Evolutionary conservation across 75 land plant genomes (phyloP).

Genomic region (Cunninghamia lanceolata): DNA sequence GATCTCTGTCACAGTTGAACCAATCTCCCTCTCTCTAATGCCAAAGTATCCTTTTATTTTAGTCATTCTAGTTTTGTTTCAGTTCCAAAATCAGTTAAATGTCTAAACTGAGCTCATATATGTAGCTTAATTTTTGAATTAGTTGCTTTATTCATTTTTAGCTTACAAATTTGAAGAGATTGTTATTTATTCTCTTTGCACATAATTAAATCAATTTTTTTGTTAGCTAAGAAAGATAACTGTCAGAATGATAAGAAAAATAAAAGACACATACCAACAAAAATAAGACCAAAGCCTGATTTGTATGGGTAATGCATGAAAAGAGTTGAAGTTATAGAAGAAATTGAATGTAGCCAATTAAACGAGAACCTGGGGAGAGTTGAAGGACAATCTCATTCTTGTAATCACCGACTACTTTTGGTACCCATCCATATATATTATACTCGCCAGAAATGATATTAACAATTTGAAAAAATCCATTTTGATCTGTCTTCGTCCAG

Average conservation of each 20-base stretch:
- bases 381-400: conserved; percentile 17
- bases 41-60: too few relatives aligned
- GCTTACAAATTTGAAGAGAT: too few relatives aligned
- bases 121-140: too few relatives aligned
- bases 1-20: too few relatives aligned
- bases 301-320: background rate
- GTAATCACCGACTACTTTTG: conserved; percentile 45
- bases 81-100: too few relatives aligned
- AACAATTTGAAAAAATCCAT: conserved; percentile 30
- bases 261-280: background rate
- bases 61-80: too few relatives aligned
- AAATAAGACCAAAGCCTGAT: background rate
- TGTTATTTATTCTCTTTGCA: background rate
- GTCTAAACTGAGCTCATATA: too few relatives aligned
- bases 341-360: background rate
- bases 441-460: conserved; percentile 27
- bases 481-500: conserved; percentile 22
- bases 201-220: background rate
- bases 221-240: background rate
- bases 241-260: background rate
- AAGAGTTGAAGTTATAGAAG: background rate
- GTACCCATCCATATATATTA: conserved; percentile 49
- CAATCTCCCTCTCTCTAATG: too few relatives aligned
- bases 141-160: too few relatives aligned
- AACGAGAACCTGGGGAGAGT: conserved; percentile 3